Conservation (phyloP, 148 eudicot genomes). For the Rhododendron griersonianum region DNA sequence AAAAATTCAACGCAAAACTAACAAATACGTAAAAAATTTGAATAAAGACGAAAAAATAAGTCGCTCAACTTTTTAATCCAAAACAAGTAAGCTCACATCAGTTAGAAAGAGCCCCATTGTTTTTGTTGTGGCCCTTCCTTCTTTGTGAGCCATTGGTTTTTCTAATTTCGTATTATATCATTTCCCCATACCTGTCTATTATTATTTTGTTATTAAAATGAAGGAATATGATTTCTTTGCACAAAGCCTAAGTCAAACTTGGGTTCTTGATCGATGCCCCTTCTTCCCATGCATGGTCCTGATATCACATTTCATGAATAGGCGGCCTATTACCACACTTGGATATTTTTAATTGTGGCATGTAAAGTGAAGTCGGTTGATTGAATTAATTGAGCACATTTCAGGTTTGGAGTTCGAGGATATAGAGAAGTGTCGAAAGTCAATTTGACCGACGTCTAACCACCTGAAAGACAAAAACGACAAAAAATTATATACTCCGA, state of each 20-base stretch:
- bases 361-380: not conserved
- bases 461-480: too few species aligned
- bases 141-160: not conserved
- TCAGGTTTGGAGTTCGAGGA: not conserved
- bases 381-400: not conserved
- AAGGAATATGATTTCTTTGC: not conserved
- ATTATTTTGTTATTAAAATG: not conserved
- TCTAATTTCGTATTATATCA: not conserved
- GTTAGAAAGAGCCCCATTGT: too few species aligned
- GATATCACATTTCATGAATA: not conserved
- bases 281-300: not conserved
- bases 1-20: too few species aligned
- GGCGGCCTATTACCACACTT: not conserved
- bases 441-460: too few species aligned
- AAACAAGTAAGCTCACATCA: too few species aligned
- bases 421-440: too few species aligned
- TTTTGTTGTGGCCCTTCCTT: not conserved
- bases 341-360: not conserved
- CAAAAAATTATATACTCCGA: too few species aligned
- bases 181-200: not conserved
- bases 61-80: too few species aligned
- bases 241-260: not conserved
- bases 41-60: too few species aligned
- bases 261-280: not conserved
- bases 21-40: too few species aligned